Evolutionary conservation across 805 yeast species (phyloP), one percentile per base, ranked within the genome.

Genomic region (Wickerhamomyces xylosicus): DNA sequence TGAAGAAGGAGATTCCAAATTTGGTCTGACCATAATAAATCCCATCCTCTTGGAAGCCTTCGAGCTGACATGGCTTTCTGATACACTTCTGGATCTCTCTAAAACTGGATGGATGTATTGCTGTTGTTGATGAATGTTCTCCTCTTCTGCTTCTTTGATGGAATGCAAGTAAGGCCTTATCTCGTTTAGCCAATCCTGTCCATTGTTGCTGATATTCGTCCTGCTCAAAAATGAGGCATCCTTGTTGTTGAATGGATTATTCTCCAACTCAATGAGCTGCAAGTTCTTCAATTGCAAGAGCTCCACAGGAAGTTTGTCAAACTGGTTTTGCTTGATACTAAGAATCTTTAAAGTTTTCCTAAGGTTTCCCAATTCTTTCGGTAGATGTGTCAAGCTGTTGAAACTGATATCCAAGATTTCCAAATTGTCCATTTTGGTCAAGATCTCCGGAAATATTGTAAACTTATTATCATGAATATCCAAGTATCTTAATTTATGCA

Each of bases 21-120:
- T 25, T 27, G 54, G 48, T 43, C 56, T 49, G 39, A 72, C 74
- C 38, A 74, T 71, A 31, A 82, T 75, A 39, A 82, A 71, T 0
- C 89, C 90, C 87, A 79, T 81, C 45, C 90, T 64, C 52, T 81
- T 75, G 0, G 85, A 74, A 4, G 85, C 84, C 40, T 77, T 68
- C n/a, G 82, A 69, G 7, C 78, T 64, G n/a, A 62, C 63, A 25
- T 62, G 55, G 33, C 63, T 61, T 41, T 69, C 71, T 2, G 73
- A 57, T 16, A 60, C 59, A 35, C 64, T 59, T 36, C 69, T 41
- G 22, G 58, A 54, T 41, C 58, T 45, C 32, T 54, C 58, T 18
- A 52, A 25, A 27, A 15, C 36, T n/a, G 37, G 20, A 5, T 28
- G 21, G 33, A 11, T 40, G 29, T 25, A 39, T 17, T 38, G 41